phyloP scores from a whole-genome alignment of 2,329 filamentous ascomycete species.

The Cordyceps fumosorosea region DNA sequence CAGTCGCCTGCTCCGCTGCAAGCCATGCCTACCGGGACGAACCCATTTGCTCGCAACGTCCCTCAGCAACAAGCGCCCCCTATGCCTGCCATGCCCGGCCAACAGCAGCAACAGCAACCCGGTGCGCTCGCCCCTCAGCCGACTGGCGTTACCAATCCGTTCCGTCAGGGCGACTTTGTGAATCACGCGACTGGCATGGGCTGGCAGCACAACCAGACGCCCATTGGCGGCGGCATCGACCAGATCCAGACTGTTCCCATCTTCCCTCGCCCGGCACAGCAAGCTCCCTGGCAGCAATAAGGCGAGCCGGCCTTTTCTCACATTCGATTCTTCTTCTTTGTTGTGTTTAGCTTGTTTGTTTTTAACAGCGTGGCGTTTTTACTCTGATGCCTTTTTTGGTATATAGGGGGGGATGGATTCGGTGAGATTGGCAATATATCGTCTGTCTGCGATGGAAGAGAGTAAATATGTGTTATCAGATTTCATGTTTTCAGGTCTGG shows the following conservation, averaged over 20 bases:
- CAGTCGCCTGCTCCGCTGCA: conserved; percentile 39
- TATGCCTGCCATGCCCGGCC: conserved; percentile 1
- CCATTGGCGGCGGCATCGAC: conserved; percentile 76
- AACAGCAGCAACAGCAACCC: conserved; percentile 30
- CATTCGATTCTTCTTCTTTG: conserved; percentile 8
- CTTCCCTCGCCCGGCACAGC: conserved; percentile 72
- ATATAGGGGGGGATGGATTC: background rate
- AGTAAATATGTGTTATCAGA: background rate
- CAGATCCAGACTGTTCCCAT: conserved; percentile 72
- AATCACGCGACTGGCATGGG: conserved; percentile 82
- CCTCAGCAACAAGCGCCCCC: conserved; percentile 18
- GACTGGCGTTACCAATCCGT: conserved; percentile 89
- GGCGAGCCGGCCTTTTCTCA: background rate
- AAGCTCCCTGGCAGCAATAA: conserved; percentile 55
- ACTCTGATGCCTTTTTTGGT: conserved; percentile 17
- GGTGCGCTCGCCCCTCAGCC: conserved; percentile 62
- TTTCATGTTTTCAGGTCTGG: background rate
- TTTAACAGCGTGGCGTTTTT: conserved; percentile 12
- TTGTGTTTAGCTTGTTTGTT: conserved; percentile 3
- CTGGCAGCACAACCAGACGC: conserved; percentile 75
- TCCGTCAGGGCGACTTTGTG: conserved; percentile 83
- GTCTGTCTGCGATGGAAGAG: background rate
- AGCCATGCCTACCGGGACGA: conserved; percentile 49
- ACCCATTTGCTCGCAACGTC: conserved; percentile 49
- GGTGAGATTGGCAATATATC: background rate